phyloP scores from a whole-genome alignment of 2,329 filamentous ascomycete genomes.

The Phymatotrichopsis omnivora region DNA sequence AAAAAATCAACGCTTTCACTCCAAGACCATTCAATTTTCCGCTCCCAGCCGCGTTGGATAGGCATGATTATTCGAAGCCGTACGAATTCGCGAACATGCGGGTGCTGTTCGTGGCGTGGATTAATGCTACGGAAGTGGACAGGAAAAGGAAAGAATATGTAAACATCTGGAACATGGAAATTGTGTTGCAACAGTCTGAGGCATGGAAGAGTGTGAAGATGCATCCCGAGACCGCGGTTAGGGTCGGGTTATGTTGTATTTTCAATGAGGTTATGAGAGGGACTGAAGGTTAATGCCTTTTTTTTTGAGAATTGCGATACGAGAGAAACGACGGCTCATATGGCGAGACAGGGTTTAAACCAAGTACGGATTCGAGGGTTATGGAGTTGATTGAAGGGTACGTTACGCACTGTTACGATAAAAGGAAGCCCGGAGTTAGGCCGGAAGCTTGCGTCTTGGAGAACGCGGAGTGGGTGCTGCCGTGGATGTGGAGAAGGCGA shows the following conservation, averaged over 20 bases:
- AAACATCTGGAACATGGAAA: conserved; percentile 13
- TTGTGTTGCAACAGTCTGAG: conserved; percentile 21
- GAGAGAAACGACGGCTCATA: neutral
- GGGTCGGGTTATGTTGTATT: conserved; percentile 22
- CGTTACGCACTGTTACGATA: neutral
- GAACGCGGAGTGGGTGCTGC: conserved; percentile 25
- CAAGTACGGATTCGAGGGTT: conserved; percentile 20
- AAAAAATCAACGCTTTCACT: conserved; percentile 20
- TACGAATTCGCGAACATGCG: conserved; percentile 24
- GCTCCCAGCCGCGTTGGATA: conserved; percentile 3
- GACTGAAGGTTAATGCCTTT: conserved; percentile 4
- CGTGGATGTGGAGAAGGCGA: conserved; percentile 24
- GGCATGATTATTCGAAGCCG: conserved; percentile 17
- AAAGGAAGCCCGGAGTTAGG: neutral
- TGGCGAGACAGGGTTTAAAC: conserved; percentile 17
- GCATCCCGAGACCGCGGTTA: conserved; percentile 22
- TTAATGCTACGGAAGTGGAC: conserved; percentile 10
- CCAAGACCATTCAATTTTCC: conserved; percentile 23
- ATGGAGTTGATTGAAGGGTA: conserved; percentile 20
- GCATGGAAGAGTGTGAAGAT: conserved; percentile 11
- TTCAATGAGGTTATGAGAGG: conserved; percentile 22
- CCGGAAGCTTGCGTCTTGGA: conserved; percentile 14
- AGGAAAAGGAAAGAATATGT: conserved; percentile 10
- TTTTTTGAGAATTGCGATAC: too few relatives aligned
- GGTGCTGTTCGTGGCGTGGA: conserved; percentile 20